A percentile compares a stretch with the other conserved stretches of the same genome.
Conservation (phyloP, 345 rosid genomes). For the Arabidopsis suecica region DNA sequence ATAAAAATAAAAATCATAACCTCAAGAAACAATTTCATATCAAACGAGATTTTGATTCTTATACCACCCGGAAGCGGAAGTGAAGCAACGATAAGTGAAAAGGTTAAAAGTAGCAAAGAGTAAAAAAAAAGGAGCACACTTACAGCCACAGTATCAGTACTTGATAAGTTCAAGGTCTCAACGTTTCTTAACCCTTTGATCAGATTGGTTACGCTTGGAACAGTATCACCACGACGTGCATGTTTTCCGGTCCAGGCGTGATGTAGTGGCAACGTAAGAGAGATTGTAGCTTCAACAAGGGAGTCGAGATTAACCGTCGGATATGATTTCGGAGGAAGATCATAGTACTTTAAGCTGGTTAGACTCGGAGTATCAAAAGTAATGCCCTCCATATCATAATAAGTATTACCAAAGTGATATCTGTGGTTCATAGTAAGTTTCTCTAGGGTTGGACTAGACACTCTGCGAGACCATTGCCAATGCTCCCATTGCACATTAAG, state of each 20-base stretch:
- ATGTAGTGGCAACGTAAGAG: neutral
- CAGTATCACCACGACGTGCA: neutral
- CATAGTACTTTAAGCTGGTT: neutral
- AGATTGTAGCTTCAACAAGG: neutral
- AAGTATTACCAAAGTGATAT: neutral
- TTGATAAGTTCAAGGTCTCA: constrained; percentile 2
- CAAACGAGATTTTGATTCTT: neutral
- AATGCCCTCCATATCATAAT: neutral
- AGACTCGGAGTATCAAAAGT: constrained; percentile 8
- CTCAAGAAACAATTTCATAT: neutral
- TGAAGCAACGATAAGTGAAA: neutral
- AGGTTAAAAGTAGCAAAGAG: neutral
- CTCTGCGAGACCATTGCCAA: neutral
- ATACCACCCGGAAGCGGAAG: neutral
- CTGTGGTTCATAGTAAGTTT: neutral
- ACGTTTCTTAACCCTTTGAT: constrained; percentile 18
- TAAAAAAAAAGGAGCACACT: neutral
- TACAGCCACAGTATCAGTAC: neutral
- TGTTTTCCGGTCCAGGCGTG: neutral
- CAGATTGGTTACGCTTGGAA: neutral
- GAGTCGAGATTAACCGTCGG: constrained; percentile 11
- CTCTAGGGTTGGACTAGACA: constrained; percentile 1
- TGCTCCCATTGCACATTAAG: neutral
- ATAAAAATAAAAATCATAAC: neutral
- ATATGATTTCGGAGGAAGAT: neutral